A percentile compares a stretch with the other conserved stretches of the same genome.
Conservation (phyloP, 1,284 basidiomycete species). For the Ceratobasidium sp. region DNA sequence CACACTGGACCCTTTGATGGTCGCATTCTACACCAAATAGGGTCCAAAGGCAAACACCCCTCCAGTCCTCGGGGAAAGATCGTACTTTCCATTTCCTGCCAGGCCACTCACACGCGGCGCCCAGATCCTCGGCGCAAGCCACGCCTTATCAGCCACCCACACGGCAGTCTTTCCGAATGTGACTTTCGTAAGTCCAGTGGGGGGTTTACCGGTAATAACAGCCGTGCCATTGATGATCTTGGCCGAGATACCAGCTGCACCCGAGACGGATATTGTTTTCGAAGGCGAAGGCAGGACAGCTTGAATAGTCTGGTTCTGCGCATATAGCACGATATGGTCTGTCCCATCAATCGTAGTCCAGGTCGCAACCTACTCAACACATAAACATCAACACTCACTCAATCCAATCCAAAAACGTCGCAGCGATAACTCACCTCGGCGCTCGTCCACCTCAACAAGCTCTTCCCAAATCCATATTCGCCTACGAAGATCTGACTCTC, state of each 20-base stretch:
- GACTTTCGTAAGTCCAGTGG: conserved; percentile 58
- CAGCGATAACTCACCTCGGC: conserved; percentile 42
- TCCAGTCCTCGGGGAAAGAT: conserved; percentile 42
- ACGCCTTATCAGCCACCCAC: conserved; percentile 43
- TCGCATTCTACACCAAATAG: conserved; percentile 50
- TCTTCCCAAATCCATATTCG: conserved; percentile 43
- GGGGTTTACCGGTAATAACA: conserved; percentile 55
- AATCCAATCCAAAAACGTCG: not conserved
- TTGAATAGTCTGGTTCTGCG: conserved; percentile 58
- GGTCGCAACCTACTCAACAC: conserved; percentile 55
- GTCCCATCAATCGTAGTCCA: conserved; percentile 58
- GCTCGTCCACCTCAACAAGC: conserved; percentile 33
- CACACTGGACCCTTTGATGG: conserved; percentile 31
- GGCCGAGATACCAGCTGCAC: conserved; percentile 49
- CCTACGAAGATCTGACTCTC: conserved; percentile 39
- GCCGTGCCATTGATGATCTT: conserved; percentile 50
- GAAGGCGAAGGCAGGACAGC: conserved; percentile 54
- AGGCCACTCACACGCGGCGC: conserved; percentile 26
- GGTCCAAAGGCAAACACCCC: conserved; percentile 49
- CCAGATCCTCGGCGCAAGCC: conserved; percentile 40
- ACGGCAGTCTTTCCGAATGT: conserved; percentile 49
- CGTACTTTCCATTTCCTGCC: conserved; percentile 29
- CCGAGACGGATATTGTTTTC: conserved; percentile 35
- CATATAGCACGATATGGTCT: conserved; percentile 60
- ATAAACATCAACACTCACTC: not conserved